Evolutionary conservation across 805 yeast genomes (phyloP), one percentile per base, ranked within the genome.

Genomic region (Debaryomyces hansenii): DNA sequence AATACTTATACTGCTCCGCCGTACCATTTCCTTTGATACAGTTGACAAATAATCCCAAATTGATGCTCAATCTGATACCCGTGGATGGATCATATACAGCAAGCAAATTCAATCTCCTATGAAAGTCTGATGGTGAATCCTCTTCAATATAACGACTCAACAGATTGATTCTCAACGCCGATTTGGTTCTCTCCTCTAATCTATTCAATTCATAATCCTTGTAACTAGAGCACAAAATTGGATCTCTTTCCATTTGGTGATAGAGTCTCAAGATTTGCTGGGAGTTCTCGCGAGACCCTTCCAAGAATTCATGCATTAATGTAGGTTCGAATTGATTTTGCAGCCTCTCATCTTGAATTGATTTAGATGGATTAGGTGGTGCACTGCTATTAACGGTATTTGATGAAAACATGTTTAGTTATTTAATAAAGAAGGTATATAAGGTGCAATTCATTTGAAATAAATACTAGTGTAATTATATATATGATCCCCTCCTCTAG

Each of bases 1-100:
- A 71, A 55, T 56, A 71, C 34, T 61, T 54, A 50, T 59, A 69
- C 50, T 71, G 76, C 6, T 59, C 64, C 11, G 53, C 64, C 14
- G 75, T 71, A 42, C 76, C 76, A 46, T 71, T 71, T 20, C 75
- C 75, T 49, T 55, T 64, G 48, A 71, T 57, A 53, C 75, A 70
- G 46, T 67, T 63, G 48, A 69, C 54, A 48, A 69, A 71, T 18
- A 71, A 62, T 12, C 73, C 75, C 51, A 71, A 60, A 55, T 70
- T 69, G 45, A 71, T 71, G 20, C 63, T 50, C 39, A 71, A 63
- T 50, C 75, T 62, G 46, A 67, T 70, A 15, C 72, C 71, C 42
- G 64, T 49, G 31, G 69, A 65, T 3, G 75, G 74, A 47, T 71
- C 75, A 43, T 58, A 62, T 3, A 66, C 67, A 5, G 72, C 65